phyloP scores from a whole-genome alignment of 2,329 filamentous ascomycete genomes.

The Colletotrichum sp. region DNA sequence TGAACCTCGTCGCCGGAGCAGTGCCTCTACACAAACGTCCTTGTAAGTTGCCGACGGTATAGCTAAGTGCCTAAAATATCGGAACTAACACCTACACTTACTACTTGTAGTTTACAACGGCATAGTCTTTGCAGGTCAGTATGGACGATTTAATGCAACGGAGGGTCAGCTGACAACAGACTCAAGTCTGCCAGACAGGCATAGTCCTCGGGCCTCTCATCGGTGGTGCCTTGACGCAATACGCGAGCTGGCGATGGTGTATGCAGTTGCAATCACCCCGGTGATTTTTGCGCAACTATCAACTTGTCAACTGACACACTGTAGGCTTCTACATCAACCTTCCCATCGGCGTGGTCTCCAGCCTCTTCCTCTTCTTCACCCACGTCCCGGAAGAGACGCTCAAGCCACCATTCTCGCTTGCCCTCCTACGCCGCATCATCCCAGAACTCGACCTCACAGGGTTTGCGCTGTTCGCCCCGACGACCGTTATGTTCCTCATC shows the following conservation, averaged over 20 bases:
- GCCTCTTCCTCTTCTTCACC: not conserved
- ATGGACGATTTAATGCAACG: accelerated
- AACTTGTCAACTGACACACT: not conserved
- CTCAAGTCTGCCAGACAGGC: not conserved
- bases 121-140: not conserved
- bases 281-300: not conserved
- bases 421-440: not conserved
- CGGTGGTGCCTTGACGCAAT: not conserved
- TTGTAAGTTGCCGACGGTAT: not conserved
- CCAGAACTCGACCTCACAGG: not conserved
- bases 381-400: not conserved
- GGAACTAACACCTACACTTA: not conserved
- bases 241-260: not conserved
- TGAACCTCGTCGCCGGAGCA: not conserved
- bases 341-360: not conserved
- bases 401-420: not conserved
- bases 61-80: accelerated
- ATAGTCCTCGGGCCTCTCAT: not conserved
- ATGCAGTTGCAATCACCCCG: not conserved
- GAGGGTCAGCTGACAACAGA: accelerated
- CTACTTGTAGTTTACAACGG: not conserved
- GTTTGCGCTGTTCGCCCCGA: not conserved
- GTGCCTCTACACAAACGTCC: not conserved
- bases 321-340: not conserved
- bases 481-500: not conserved